These are phyloP conservation scores for Paramecium octaurelia DNA, from an alignment of 73 alveolate species.

Conservation along the genomic window DNA sequence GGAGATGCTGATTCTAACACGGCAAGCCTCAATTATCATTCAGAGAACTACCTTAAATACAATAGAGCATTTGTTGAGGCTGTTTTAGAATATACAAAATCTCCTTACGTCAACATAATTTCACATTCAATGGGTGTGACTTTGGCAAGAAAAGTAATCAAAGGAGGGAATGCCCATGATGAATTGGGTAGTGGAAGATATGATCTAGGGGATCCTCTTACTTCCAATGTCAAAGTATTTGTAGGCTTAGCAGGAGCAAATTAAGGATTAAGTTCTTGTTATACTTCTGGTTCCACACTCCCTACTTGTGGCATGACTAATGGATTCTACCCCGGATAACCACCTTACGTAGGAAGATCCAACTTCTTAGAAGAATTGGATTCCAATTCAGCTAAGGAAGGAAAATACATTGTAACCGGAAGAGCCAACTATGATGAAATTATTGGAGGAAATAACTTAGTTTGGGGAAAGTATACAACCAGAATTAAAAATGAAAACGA, in stretches of 20 bases:
- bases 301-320: slow-evolving; percentile 64
- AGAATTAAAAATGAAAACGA: slow-evolving; percentile 26
- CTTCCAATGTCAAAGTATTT: slow-evolving; percentile 63
- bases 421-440: slow-evolving; percentile 60
- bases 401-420: slow-evolving; percentile 40
- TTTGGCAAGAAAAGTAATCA: slow-evolving; percentile 60
- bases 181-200: slow-evolving; percentile 54
- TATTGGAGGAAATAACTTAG: slow-evolving; percentile 57
- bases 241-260: slow-evolving; percentile 69
- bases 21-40: slow-evolving; percentile 43
- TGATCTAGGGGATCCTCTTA: slow-evolving; percentile 61
- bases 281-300: slow-evolving; percentile 2
- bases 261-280: slow-evolving; percentile 62
- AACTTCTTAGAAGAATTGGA: slow-evolving; percentile 41
- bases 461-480: slow-evolving; percentile 67
- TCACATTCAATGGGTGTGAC: slow-evolving; percentile 74
- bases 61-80: slow-evolving; percentile 63
- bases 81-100: slow-evolving; percentile 65
- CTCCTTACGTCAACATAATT: slow-evolving; percentile 59
- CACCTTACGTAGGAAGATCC: slow-evolving; percentile 51
- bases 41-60: slow-evolving; percentile 57
- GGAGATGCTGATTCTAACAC: slow-evolving; percentile 54
- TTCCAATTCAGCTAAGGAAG: slow-evolving; percentile 52
- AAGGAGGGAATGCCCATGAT: slow-evolving; percentile 67
- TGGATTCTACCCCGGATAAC: slow-evolving; percentile 69